phyloP scores from a whole-genome alignment of 345 rosid genomes.

The Arabidopsis suecica region DNA sequence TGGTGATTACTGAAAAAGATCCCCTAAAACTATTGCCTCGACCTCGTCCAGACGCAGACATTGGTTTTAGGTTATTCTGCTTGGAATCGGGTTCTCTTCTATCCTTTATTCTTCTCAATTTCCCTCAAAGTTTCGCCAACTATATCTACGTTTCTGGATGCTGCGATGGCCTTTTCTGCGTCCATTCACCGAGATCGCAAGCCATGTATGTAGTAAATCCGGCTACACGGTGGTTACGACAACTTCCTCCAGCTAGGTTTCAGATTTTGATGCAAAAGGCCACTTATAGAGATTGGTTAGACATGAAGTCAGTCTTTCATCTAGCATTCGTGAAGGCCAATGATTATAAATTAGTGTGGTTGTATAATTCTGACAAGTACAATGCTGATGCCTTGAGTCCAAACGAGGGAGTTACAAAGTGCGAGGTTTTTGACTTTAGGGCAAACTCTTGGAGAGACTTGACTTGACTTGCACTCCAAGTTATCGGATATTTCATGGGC shows the following conservation, averaged over 20 bases:
- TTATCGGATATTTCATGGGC: background rate
- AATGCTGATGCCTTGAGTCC: conserved; percentile 1
- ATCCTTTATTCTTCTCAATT: background rate
- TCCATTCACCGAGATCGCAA: background rate
- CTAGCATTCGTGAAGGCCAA: conserved; percentile 16
- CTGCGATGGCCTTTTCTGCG: conserved; percentile 21
- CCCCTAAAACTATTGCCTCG: too few species aligned
- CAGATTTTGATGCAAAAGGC: conserved; percentile 3
- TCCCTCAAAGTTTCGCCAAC: background rate
- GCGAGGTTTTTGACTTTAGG: conserved; percentile 35
- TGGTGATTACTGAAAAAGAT: too few species aligned
- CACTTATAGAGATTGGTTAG: too few species aligned
- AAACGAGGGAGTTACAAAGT: conserved; percentile 13
- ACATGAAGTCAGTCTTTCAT: background rate
- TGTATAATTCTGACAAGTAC: conserved; percentile 22
- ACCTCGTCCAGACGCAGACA: background rate
- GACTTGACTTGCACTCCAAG: conserved; percentile 15
- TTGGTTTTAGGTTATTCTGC: background rate
- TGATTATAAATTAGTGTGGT: conserved; percentile 32
- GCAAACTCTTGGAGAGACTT: background rate
- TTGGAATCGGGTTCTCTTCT: background rate
- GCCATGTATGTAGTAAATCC: conserved; percentile 23
- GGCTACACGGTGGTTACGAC: conserved; percentile 9
- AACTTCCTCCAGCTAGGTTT: conserved; percentile 20
- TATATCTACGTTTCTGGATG: background rate